Evolutionary conservation across 2,329 filamentous ascomycete genomes (phyloP).

Genomic region (Aspergillus clavatus): DNA sequence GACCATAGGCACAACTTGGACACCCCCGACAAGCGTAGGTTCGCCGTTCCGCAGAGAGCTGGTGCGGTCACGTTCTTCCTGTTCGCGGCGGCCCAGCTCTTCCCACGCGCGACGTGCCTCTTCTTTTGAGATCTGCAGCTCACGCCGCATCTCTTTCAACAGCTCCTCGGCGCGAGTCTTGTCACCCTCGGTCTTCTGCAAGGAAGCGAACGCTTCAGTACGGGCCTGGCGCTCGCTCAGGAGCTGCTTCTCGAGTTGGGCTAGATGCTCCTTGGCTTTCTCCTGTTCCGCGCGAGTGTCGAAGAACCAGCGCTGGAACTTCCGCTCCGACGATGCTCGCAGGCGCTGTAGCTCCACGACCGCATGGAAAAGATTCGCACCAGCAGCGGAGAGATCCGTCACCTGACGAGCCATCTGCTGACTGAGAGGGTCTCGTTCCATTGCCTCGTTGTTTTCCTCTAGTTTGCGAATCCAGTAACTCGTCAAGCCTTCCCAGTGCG

Average conservation of each 20-base stretch:
- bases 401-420: constrained; percentile 90
- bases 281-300: constrained; percentile 88
- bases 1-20: constrained; percentile 92
- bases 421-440: constrained; percentile 74
- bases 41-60: constrained; percentile 80
- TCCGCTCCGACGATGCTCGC: constrained; percentile 89
- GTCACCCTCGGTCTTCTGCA: constrained; percentile 63
- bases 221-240: constrained; percentile 67
- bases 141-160: constrained; percentile 84
- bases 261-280: constrained; percentile 74
- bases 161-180: constrained; percentile 68
- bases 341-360: constrained; percentile 93
- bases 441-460: constrained; percentile 82
- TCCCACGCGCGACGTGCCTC: constrained; percentile 96
- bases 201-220: constrained; percentile 61
- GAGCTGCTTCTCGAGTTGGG: constrained; percentile 70
- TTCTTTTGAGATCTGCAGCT: constrained; percentile 90
- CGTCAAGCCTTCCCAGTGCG: constrained; percentile 95
- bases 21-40: constrained; percentile 83
- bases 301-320: constrained; percentile 98
- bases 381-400: constrained; percentile 92
- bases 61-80: constrained; percentile 85
- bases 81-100: constrained; percentile 85
- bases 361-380: constrained; percentile 94
- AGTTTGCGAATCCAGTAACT: constrained; percentile 95